A percentile compares a stretch with the other conserved stretches of the same genome.
phyloP scores from a whole-genome alignment of 2,329 filamentous ascomycete species.

The Venturia effusa region DNA sequence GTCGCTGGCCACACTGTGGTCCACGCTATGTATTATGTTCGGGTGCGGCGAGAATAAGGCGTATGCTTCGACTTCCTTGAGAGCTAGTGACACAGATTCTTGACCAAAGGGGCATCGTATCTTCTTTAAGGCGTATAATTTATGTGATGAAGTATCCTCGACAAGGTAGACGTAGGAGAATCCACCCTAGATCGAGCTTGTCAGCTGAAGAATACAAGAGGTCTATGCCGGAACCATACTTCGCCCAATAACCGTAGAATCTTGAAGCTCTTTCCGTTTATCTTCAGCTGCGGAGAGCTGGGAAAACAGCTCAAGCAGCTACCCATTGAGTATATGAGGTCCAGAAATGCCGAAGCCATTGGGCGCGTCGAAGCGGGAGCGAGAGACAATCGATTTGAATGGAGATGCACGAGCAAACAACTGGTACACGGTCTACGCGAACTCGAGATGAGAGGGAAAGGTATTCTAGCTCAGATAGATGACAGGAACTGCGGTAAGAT shows the following conservation, averaged over 20 bases:
- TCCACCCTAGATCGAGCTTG: slow-evolving; percentile 53
- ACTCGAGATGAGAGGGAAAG: neutral
- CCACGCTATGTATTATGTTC: slow-evolving; percentile 78
- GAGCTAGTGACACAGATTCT: slow-evolving; percentile 86
- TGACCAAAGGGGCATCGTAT: slow-evolving; percentile 96
- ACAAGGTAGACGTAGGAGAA: slow-evolving; percentile 99
- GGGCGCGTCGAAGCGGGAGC: neutral
- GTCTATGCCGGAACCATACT: slow-evolving; percentile 37
- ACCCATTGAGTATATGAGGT: slow-evolving; percentile 81
- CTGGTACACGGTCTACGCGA: too few species aligned
- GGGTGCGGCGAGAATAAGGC: slow-evolving; percentile 72
- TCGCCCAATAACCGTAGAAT: slow-evolving; percentile 88
- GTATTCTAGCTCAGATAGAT: neutral
- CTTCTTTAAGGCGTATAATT: slow-evolving; percentile 93
- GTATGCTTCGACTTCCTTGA: slow-evolving; percentile 97
- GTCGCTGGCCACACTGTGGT: slow-evolving; percentile 73
- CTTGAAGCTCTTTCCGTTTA: slow-evolving; percentile 92
- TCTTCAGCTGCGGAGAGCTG: slow-evolving; percentile 83
- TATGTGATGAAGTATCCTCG: slow-evolving; percentile 72
- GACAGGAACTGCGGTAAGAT: neutral
- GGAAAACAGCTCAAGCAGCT: slow-evolving; percentile 97
- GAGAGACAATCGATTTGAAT: neutral
- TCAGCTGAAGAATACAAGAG: neutral
- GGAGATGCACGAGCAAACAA: neutral
- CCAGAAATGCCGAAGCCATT: slow-evolving; percentile 45